These are phyloP conservation scores for Echria macrotheca DNA, from an alignment of 495 filamentous ascomycete genomes.

Conservation along the genomic window DNA sequence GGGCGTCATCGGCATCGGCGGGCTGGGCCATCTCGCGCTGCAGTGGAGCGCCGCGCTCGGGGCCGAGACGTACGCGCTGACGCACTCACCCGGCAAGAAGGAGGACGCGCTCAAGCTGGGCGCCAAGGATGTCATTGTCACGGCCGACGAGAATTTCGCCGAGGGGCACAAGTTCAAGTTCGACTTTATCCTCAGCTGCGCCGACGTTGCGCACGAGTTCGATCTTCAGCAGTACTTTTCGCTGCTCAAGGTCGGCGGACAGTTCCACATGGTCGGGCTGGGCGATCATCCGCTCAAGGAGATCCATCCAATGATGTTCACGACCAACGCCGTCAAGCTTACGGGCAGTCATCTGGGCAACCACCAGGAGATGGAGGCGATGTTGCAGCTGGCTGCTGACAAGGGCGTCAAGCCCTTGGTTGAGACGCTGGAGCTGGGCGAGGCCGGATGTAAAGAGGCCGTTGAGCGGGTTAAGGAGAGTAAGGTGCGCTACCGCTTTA, in stretches of 20 bases:
- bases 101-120: constrained; percentile 57
- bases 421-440: constrained; percentile 62
- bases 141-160: constrained; percentile 60
- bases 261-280: constrained; percentile 70
- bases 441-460: constrained; percentile 65
- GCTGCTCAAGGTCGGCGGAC: constrained; percentile 62
- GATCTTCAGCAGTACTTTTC: constrained; percentile 59
- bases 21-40: constrained; percentile 63
- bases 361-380: constrained; percentile 63
- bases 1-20: constrained; percentile 65
- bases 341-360: constrained; percentile 67
- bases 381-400: constrained; percentile 71
- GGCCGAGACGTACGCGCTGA: constrained; percentile 63
- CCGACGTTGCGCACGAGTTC: constrained; percentile 64
- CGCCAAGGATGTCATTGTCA: constrained; percentile 62
- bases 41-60: constrained; percentile 60
- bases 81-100: constrained; percentile 53
- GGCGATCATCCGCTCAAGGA: constrained; percentile 60
- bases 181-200: constrained; percentile 68
- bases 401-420: constrained; percentile 68
- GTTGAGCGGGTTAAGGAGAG: constrained; percentile 63
- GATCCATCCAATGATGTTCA: constrained; percentile 58
- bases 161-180: constrained; percentile 53
- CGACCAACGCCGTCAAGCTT: constrained; percentile 58
- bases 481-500: constrained; percentile 51